Evolutionary conservation across 2,329 filamentous ascomycete species (phyloP), one percentile per base, ranked within the genome.

Genomic region (Arthrobotrys iridis): DNA sequence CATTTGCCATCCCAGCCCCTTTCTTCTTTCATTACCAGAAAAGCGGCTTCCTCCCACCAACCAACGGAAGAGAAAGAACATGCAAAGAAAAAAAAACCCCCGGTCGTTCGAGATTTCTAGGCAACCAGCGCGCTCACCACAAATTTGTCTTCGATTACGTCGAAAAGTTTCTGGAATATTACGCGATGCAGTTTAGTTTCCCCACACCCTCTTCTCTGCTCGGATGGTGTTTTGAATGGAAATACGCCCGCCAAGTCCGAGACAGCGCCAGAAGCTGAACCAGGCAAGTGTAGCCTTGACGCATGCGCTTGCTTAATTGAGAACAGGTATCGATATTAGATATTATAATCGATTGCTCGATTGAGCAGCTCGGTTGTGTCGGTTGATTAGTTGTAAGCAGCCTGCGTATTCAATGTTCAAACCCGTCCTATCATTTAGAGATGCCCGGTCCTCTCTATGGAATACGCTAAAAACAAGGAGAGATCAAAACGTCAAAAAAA

Each of bases 201-300:
- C 43, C 45, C 48, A 55, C 48, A 55, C 30, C 68, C 33, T 37
- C 45, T 57, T 37, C 60, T 57, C 22, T 18, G 20, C 22, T 60
- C 41, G n/a, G 48, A 62, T 64, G 62, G 43, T 43, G 43, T 73
- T 45, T 45, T 50, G 40, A 46, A 70, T 30, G 26, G 33, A 55
- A 33, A 41, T 45, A 33, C 30, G n/a, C 43, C 64, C 64, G 64
- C 64, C 64, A 68, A 60, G 52, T 68, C 66, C 66, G 66, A 71
- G 66, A 71, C 57, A 71, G 66, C 45, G 45, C 55, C 65, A 55
- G 63, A 58, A 15, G 43, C 52, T 46, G 30, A 74, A 67, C 45
- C 55, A 66, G 70, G 70, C 35, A 74, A 74, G 43, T 74, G 70
- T 55, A 74, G 70, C 70, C 70, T 64, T 62, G 46, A 59, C 70